phyloP scores from a whole-genome alignment of 139 green algal genomes.

The Chlamydomonas sphaeroides region DNA sequence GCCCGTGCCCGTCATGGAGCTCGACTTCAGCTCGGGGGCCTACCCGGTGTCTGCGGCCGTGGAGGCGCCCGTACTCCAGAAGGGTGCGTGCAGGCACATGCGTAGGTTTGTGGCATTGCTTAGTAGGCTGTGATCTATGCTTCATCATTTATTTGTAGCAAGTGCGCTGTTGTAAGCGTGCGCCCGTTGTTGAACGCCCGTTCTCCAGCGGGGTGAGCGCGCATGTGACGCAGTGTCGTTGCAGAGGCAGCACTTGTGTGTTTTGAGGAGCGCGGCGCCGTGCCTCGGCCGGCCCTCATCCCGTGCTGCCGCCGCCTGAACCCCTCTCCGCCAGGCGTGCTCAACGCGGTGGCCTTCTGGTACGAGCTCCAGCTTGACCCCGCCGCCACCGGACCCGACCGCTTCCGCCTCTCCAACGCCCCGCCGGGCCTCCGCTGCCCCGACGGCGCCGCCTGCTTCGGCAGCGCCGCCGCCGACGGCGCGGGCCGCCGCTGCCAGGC shows the following conservation, averaged over 20 bases:
- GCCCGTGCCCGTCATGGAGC: constrained; percentile 69
- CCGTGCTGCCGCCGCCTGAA: no score
- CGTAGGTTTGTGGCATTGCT: no score
- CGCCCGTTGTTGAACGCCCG: no score
- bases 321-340: constrained; percentile 35
- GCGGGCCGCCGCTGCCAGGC: constrained; percentile 77
- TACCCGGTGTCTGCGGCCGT: constrained; percentile 39
- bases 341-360: constrained; percentile 87
- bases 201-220: no score
- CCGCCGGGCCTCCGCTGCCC: constrained; percentile 1
- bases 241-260: no score
- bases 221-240: no score
- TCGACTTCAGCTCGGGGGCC: constrained; percentile 63
- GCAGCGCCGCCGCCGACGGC: not conserved
- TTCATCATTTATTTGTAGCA: no score
- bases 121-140: no score
- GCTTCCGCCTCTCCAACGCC: not conserved
- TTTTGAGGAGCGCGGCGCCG: no score
- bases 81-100: no score
- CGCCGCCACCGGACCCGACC: not conserved
- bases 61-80: not conserved
- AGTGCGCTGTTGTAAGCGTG: no score
- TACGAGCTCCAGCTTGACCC: constrained; percentile 83
- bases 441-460: not conserved
- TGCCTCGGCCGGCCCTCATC: no score